Base-by-base conservation (phyloP, 441 rosid species). In the Cnidoscolus chayamansa region DNA sequence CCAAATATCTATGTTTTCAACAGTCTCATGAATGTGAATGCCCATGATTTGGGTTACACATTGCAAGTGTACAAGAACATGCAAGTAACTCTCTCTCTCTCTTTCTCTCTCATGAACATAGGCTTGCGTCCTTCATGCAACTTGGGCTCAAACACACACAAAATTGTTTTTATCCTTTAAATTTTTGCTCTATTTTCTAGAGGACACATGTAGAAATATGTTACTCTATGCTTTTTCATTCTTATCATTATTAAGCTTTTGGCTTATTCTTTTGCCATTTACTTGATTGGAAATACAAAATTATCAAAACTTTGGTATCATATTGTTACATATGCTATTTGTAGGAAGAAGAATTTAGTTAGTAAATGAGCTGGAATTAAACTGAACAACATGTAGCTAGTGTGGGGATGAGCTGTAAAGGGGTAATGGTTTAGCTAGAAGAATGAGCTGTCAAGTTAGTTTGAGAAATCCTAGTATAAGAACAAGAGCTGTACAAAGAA, bases 21-120 rank as follows among this genome's bases (percentile, higher is more conserved):
- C 86, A 90, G 97, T 76, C 86, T 90, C 65, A 92, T 94, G 97
- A 94, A 92, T 65, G 97, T 85, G 80, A 92, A 94, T 86, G 87
- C 97, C 67, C 89, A 84, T 80, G 97, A 90, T 79, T 79, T 94
- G 85, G 82, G 76, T 77, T 94, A 88, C 77, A 86, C 87, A 74
- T 68, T 89, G 79, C 70, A 81, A 70, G 75, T 89, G 71, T 87
- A 88, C 94, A 89, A 81, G 84, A 80, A 77, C 74, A 89, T 92
- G 94, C 85, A 83, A 81, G 97, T 92, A 83, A 84, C 68, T 76
- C 50, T 78, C 78, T 77, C 66, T 64, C 70, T 74, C 45, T 40
- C 45, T 40, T 5, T 40, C 45, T 51, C 73, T 49, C 49, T 15
- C 61, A 12, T 17, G 4, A 55, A 59, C 16, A 12, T 17, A 0